A percentile compares a stretch with the other conserved stretches of the same genome.
phyloP scores from a whole-genome alignment of 495 filamentous ascomycete genomes.

The Lophiostoma macrostomum region DNA sequence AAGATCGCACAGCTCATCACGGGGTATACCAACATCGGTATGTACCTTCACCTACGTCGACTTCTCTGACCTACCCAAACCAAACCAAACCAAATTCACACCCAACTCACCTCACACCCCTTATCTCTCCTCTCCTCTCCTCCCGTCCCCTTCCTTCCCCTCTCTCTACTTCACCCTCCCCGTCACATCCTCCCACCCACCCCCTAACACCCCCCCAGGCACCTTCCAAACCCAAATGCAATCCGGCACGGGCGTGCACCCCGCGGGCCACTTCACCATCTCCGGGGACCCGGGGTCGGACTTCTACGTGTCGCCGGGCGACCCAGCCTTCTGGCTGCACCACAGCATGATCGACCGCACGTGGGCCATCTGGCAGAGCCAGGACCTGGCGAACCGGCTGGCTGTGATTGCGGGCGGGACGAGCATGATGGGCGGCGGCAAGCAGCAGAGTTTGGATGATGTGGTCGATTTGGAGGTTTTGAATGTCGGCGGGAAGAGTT shows the following conservation, averaged over 20 bases:
- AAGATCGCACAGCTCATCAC: slow-evolving; percentile 31
- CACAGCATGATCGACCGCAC: slow-evolving; percentile 28
- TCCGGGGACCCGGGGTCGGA: slow-evolving; percentile 44
- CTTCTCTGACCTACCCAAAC: too few species aligned
- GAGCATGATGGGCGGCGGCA: slow-evolving; percentile 40
- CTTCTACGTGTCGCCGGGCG: slow-evolving; percentile 30
- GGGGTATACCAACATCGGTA: slow-evolving; percentile 11
- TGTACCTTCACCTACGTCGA: too few species aligned
- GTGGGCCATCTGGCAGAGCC: slow-evolving; percentile 31
- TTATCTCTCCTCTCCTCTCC: too few species aligned
- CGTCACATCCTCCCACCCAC: too few species aligned
- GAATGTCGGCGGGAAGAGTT: slow-evolving; percentile 41
- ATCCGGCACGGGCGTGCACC: slow-evolving; percentile 42
- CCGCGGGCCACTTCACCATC: slow-evolving; percentile 46
- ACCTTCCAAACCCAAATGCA: slow-evolving; percentile 48
- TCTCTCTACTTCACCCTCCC: too few species aligned
- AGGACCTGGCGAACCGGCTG: slow-evolving; percentile 40
- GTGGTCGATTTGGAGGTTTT: slow-evolving; percentile 41
- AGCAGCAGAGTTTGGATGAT: slow-evolving; percentile 44
- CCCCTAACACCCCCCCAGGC: too few species aligned
- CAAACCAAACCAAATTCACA: too few species aligned
- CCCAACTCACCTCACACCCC: too few species aligned
- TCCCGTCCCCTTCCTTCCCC: too few species aligned
- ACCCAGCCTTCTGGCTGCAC: slow-evolving; percentile 32
- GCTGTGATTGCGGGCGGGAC: slow-evolving; percentile 43